Conservation (phyloP, 1,139 yeast genomes). For the Candida pseudocylindracea region DNA sequence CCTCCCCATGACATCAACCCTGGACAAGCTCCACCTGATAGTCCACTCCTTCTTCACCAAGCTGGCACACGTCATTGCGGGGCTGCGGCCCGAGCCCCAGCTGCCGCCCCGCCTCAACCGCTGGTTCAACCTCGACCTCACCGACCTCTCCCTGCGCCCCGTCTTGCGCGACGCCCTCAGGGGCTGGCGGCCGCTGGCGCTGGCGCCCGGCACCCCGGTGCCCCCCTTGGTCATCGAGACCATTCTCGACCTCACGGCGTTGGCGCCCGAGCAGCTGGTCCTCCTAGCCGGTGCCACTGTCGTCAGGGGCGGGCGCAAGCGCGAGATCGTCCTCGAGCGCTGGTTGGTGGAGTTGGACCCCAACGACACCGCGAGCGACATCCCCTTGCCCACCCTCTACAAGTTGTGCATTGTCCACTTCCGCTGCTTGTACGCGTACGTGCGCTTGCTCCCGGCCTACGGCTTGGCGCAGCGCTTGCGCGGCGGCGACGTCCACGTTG, state of each 20-base stretch:
- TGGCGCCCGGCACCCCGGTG: slow-evolving; percentile 3
- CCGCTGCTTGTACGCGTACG: slow-evolving; percentile 46
- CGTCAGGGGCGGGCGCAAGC: slow-evolving; percentile 27
- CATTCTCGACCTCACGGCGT: slow-evolving; percentile 35
- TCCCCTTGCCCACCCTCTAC: slow-evolving; percentile 37
- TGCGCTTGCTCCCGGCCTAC: slow-evolving; percentile 53
- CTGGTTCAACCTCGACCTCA: slow-evolving; percentile 51
- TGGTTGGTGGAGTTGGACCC: slow-evolving; percentile 72
- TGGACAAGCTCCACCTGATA: slow-evolving; percentile 16
- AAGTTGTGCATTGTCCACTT: slow-evolving; percentile 56
- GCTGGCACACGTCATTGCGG: slow-evolving; percentile 35
- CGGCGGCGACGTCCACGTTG: slow-evolving; percentile 35
- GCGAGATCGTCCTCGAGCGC: slow-evolving; percentile 75
- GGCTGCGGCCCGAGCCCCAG: slow-evolving; percentile 3
- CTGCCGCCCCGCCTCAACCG: slow-evolving; percentile 13
- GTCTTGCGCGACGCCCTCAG: slow-evolving; percentile 15
- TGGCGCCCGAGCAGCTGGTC: slow-evolving; percentile 35
- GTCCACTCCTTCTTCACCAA: slow-evolving; percentile 51
- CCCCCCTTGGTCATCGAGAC: slow-evolving; percentile 82
- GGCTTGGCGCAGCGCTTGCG: slow-evolving; percentile 6
- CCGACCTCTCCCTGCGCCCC: slow-evolving; percentile 21
- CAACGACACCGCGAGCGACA: slow-evolving; percentile 8
- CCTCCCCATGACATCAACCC: no score
- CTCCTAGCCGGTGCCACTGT: slow-evolving; percentile 30
- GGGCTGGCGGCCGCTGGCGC: slow-evolving; percentile 22